Conservation (phyloP, 2,329 filamentous ascomycete species). For the Colletotrichum lupini region DNA sequence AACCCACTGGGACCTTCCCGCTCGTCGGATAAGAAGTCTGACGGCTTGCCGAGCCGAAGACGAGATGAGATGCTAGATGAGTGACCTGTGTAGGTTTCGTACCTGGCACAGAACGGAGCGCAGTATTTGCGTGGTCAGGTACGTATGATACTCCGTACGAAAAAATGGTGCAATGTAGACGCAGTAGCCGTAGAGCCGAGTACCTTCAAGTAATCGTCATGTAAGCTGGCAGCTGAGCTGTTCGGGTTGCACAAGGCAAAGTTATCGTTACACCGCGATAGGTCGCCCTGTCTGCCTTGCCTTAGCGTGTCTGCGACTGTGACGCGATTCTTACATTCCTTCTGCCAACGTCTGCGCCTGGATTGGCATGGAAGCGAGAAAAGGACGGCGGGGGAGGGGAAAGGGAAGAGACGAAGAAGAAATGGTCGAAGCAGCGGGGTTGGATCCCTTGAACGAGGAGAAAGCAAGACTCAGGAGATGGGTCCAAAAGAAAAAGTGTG, state of each 20-base stretch:
- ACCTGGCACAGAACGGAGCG: background rate
- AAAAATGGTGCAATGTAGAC: background rate
- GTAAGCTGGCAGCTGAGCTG: background rate
- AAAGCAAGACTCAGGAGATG: background rate
- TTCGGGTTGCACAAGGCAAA: background rate
- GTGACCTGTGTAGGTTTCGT: background rate
- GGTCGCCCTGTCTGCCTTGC: constrained; percentile 14
- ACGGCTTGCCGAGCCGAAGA: background rate
- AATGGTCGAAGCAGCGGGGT: background rate
- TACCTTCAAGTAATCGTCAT: background rate
- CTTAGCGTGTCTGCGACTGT: constrained; percentile 22
- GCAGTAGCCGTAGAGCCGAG: background rate
- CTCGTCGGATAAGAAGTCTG: constrained; percentile 24
- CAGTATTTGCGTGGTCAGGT: background rate
- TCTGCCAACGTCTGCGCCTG: background rate
- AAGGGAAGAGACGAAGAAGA: no score
- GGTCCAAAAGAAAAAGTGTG: background rate
- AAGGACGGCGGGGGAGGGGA: background rate
- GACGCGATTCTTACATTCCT: constrained; percentile 6
- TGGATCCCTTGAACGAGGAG: background rate
- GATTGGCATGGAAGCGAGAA: background rate
- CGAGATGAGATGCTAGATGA: background rate
- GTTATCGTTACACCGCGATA: constrained; percentile 5
- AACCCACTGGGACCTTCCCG: constrained; percentile 31
- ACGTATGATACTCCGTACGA: background rate